A percentile compares a stretch with the other conserved stretches of the same genome.
Evolutionary conservation across 805 yeast genomes (phyloP).

Genomic region (Ogataea polymorpha): DNA sequence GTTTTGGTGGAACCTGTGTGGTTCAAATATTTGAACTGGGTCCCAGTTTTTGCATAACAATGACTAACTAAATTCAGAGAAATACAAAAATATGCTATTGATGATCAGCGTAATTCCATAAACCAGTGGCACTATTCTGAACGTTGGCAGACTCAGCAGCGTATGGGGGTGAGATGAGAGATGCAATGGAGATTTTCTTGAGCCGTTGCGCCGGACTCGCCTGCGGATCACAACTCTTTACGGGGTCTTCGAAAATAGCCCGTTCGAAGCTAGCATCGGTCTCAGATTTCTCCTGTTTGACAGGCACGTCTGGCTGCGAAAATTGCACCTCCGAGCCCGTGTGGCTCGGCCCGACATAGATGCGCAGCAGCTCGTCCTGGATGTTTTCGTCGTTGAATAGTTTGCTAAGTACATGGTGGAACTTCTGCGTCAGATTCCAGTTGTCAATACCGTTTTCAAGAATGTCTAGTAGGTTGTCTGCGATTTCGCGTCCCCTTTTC

Average conservation of each 20-base stretch:
- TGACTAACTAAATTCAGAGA: not conserved
- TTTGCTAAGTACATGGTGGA: constrained; percentile 5
- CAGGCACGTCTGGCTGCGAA: not conserved
- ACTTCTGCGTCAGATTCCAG: constrained; percentile 7
- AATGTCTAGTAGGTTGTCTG: not conserved
- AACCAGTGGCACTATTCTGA: not conserved
- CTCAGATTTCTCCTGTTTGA: not conserved
- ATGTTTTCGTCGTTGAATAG: constrained; percentile 4
- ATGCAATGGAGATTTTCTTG: constrained; percentile 21
- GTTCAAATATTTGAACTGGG: constrained; percentile 69
- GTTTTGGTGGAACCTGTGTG: constrained; percentile 83
- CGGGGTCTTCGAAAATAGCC: not conserved
- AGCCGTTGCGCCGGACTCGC: not conserved
- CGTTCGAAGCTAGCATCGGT: not conserved
- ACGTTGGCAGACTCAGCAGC: constrained; percentile 3
- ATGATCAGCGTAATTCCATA: not conserved
- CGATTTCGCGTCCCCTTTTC: constrained; percentile 2
- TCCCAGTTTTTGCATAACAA: constrained; percentile 35
- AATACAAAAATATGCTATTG: not conserved
- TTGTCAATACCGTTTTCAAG: constrained; percentile 2
- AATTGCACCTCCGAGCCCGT: not conserved
- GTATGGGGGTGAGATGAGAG: constrained; percentile 16
- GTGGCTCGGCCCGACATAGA: not conserved
- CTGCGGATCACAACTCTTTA: not conserved
- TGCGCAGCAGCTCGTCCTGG: constrained; percentile 3